A percentile compares a stretch with the other conserved stretches of the same genome.
phyloP scores from a whole-genome alignment of 805 yeast species.

The Schizosaccharomyces cryophilus region DNA sequence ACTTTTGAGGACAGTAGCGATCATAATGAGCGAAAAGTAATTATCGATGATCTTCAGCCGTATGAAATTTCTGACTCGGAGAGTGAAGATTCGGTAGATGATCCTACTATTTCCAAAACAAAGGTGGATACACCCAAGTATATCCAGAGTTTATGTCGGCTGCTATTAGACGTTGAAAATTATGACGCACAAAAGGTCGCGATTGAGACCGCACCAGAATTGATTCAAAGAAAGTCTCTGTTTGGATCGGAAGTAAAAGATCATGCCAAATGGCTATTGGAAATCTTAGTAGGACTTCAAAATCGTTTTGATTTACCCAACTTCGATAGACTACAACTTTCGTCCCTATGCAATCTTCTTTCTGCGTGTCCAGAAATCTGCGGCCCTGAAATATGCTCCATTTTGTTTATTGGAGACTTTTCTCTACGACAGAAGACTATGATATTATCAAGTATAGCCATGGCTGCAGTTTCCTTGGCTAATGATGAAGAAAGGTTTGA shows the following conservation, averaged over 20 bases:
- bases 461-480: neutral
- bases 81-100: neutral
- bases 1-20: neutral
- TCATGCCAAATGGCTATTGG: neutral
- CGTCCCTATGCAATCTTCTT: neutral
- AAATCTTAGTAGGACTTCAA: neutral
- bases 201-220: neutral
- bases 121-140: neutral
- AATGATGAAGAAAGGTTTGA: neutral
- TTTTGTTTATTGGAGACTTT: neutral
- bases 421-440: neutral
- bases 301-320: neutral
- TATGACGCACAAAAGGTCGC: neutral
- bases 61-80: neutral
- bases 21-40: neutral
- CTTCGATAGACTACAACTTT: neutral
- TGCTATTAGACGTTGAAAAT: neutral
- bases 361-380: neutral
- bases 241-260: neutral
- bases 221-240: neutral
- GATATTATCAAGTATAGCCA: neutral
- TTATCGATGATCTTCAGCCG: neutral
- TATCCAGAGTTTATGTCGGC: neutral
- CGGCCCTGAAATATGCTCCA: neutral
- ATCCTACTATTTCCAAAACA: neutral